Base-by-base conservation (phyloP, 2,329 filamentous ascomycete species). In the Graphiopsis chlorocephala region DNA sequence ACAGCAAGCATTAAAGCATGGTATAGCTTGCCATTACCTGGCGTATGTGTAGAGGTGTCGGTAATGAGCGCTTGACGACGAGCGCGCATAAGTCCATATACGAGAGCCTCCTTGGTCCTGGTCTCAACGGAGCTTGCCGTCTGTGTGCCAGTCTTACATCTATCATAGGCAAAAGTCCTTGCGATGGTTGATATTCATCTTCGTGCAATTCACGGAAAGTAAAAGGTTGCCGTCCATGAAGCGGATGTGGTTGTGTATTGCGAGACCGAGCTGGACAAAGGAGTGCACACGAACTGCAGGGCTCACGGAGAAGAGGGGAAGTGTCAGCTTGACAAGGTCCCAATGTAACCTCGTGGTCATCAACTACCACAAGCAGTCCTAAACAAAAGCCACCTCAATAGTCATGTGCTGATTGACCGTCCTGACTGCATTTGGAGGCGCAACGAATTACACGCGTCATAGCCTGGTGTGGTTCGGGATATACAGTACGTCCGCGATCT, bases 1-100 rank as follows among this genome's bases (percentile, higher is more conserved):
- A 56, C 53, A 56, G n/a, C 50, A 53, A 53, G 53, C 53, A 35
- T 33, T 14, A 52, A 28, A 25, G 60, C 60, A 45, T 45, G n/a
- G 17, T 53, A 38, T 25, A 64, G 52, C 52, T 47, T 59, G 31
- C 38, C n/a, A 26, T 29, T 12, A 31, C 33, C 42, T 50, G 45
- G 62, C 28, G 45, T 29, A 12, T 17, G 10, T n/a, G n/a, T n/a
- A n/a, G n/a, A n/a, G 26, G n/a, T 28, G 17, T 11, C 15, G 26
- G 7, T 4, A 14, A 48, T 48, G 20, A 48, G 45, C 20, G 23
- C n/a, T 26, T 3, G 7, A 25, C 25, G 45, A 5, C 7, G 29
- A 48, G 45, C 25, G 3, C 25, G 3, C 50, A 23, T 4, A 53
- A 53, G 28, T 53, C n/a, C 38, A 11, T 45, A 10, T 45, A 12